Base-by-base conservation (phyloP, 1,284 basidiomycete genomes). In the Tilletia indica region DNA sequence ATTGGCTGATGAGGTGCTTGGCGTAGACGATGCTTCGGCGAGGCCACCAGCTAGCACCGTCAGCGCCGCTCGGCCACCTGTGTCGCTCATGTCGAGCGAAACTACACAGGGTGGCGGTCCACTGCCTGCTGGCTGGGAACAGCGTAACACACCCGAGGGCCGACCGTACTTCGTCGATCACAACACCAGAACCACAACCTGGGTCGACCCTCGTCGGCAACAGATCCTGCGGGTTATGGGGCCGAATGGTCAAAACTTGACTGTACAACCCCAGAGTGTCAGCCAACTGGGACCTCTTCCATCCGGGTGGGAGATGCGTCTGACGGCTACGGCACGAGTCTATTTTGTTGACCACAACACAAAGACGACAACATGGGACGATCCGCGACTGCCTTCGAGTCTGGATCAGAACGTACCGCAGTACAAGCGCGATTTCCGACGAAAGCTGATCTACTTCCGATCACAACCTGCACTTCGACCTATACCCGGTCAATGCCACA, bases 371-470 rank as follows among this genome's bases (percentile, higher is more conserved):
- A 92, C 93, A 0, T 97, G 94, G 94, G 94, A 97, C 86, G 94
- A 97, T 85, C 94, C 85, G 38, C 89, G 94, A 70, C 85, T 95
- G 83, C 93, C 93, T 0, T 90, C 90, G 8, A 87, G 86, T 75
- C 88, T 95, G 51, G 94, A 96, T 83, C 91, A 94, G 81, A 97
- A 93, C 85, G 96, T 97, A 21, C 97, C 97, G 54, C 95, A 99
- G 87, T 99, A 98, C 88, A 99, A 99, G 88, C 92, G 97, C 74
- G 97, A 99, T 88, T 99, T 99, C 87, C 88, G 96, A 78, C 87
- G 96, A 80, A 99, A 99, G 87, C 90, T 99, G 73, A 94, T 99
- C 80, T 99, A 99, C 88, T 99, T 99, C 90, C 89, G 97, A 75
- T 94, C 92, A 80, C 97, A 99, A 85, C 96, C 95, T 56, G 94